Percentiles rank a stretch among this genome's conserved stretches.
phyloP scores from a whole-genome alignment of 1,284 basidiomycete genomes.

The Tilletia walkeri region DNA sequence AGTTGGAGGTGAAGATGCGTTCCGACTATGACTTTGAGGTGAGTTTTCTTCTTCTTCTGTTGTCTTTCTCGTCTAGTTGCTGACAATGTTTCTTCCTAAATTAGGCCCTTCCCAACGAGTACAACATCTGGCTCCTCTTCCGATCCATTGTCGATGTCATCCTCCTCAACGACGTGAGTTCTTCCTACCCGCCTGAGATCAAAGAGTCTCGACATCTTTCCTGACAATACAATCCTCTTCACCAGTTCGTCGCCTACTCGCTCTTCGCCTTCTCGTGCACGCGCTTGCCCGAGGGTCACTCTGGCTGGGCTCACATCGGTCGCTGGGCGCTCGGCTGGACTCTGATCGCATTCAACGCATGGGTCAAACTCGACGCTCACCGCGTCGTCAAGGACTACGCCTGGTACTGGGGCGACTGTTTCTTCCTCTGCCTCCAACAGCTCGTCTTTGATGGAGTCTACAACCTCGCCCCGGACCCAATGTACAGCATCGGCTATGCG shows the following conservation, averaged over 20 bases:
- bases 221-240: neutral
- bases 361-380: constrained; percentile 98
- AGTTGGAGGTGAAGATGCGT: constrained; percentile 87
- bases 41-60: neutral
- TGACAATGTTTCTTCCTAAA: neutral
- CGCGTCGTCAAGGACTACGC: constrained; percentile 80
- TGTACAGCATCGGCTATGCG: constrained; percentile 77
- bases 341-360: constrained; percentile 90
- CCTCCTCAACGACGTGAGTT: constrained; percentile 67
- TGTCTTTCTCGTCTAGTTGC: constrained; percentile 9
- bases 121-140: constrained; percentile 76
- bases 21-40: constrained; percentile 85
- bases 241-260: constrained; percentile 86
- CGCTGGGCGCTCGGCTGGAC: constrained; percentile 82
- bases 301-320: constrained; percentile 71
- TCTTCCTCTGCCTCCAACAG: constrained; percentile 72
- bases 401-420: constrained; percentile 96
- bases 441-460: constrained; percentile 98
- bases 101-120: constrained; percentile 41
- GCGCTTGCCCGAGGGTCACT: constrained; percentile 73
- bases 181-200: constrained; percentile 10
- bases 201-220: neutral
- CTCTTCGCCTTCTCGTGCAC: constrained; percentile 78
- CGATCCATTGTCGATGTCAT: constrained; percentile 91
- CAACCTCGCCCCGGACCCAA: constrained; percentile 81